Conservation (phyloP, 768 basidiomycete genomes). For the Brasilioporus rufonigricans region DNA sequence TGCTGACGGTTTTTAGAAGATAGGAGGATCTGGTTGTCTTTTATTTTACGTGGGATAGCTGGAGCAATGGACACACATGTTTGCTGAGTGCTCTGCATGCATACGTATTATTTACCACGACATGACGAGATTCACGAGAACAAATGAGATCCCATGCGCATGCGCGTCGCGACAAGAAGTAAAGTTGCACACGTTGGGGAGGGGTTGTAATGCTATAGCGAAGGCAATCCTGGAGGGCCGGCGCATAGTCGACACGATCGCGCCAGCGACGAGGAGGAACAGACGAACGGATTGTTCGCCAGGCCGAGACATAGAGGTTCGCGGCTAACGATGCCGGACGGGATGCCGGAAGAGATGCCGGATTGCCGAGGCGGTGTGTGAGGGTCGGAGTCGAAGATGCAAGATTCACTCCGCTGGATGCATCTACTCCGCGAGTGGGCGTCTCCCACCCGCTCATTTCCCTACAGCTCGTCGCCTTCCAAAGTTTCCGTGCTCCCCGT, state of each 20-base stretch:
- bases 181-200: not conserved
- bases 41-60: conserved; percentile 20
- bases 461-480: conserved; percentile 21
- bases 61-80: conserved; percentile 13
- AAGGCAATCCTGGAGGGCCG: too few species aligned
- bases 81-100: conserved; percentile 4
- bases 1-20: not conserved
- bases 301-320: conserved; percentile 20
- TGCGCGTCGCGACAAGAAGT: not conserved
- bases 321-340: conserved; percentile 25
- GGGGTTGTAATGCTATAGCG: not conserved
- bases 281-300: too few species aligned
- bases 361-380: conserved; percentile 12
- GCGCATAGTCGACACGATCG: too few species aligned
- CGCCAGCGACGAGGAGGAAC: not conserved
- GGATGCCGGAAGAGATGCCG: conserved; percentile 24
- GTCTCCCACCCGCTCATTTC: conserved; percentile 32
- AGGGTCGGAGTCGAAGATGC: conserved; percentile 29
- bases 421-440: conserved; percentile 32
- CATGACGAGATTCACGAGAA: not conserved
- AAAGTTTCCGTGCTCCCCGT: conserved; percentile 7
- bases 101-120: conserved; percentile 17
- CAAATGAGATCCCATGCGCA: not conserved
- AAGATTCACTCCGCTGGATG: conserved; percentile 28
- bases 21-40: not conserved